Evolutionary conservation across 139 green algal genomes (phyloP), one percentile per base, ranked within the genome.

Genomic region (Tetradesmus obliquus): DNA sequence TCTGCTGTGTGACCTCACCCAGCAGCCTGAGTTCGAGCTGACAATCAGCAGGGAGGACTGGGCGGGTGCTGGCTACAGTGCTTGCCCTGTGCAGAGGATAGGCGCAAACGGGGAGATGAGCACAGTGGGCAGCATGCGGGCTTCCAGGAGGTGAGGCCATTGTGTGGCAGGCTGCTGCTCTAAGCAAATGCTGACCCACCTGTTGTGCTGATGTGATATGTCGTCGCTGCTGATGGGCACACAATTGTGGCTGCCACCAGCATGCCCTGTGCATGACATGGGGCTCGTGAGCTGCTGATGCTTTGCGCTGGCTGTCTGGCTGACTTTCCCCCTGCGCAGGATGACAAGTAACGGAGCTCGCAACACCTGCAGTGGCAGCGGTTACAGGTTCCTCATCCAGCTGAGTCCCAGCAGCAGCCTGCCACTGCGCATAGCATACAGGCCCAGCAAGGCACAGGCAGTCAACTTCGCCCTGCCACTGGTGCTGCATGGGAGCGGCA

Each of bases 21-120:
- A 90, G 12, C 89, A 93, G 55, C 91, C 95, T 4, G 92, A 97
- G 45, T 96, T 98, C 62, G 89, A 92, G 51, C 55, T 98, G 74
- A 88, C 93, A n/a, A 55, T 95, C 12, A 84, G 51, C n/a, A 69
- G 95, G 85, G 96, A 97, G 3, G 92, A 87, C 1, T 98, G 95
- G 96, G 90, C 84, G 22, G 84, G 74, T 3, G 92, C 94, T 2
- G 93, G 95, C 17, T 97, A 98, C 87, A 94, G 96, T 22, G 58
- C 90, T 13, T 96, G 92, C 79, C 96, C 96, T 1, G 91, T 98
- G 85, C 82, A 95, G 69, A 71, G 80, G 17, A 94, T 96, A 13
- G 93, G 88, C 5, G 89, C 90, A 8, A 89, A 92, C 55, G 90
- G 87, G 76, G 82, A 92, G 57, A 79, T 91, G 57, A 92, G 86